Evolutionary conservation across 257 asterid genomes (phyloP).

Genomic region (Anisodus tanguticus): DNA sequence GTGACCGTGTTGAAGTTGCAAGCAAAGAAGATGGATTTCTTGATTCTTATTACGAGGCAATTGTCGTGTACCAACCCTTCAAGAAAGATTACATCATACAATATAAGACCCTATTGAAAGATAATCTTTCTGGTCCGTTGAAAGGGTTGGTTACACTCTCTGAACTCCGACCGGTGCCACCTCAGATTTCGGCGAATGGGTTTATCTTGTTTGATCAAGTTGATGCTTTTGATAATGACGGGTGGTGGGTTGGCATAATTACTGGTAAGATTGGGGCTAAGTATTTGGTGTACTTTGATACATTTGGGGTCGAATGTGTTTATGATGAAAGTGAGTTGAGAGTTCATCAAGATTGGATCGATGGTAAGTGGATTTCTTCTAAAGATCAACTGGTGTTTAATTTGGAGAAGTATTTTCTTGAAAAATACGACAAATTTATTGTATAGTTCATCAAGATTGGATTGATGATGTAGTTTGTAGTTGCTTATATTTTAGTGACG

Average conservation of each 20-base stretch:
- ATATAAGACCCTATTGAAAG: background rate
- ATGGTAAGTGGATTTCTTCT: too few species aligned
- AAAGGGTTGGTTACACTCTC: constrained; percentile 31
- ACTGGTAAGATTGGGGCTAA: background rate
- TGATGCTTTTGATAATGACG: constrained; percentile 48
- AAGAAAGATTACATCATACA: too few species aligned
- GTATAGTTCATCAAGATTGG: too few species aligned
- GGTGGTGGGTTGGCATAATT: constrained; percentile 55
- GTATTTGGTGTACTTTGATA: background rate
- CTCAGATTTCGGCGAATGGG: background rate
- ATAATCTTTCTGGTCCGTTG: constrained; percentile 37
- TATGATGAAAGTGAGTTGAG: background rate
- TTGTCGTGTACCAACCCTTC: background rate
- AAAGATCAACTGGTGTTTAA: too few species aligned
- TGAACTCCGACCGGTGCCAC: constrained; percentile 44
- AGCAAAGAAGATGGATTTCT: constrained; percentile 36
- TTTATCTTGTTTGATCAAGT: constrained; percentile 34
- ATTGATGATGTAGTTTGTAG: too few species aligned
- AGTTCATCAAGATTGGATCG: too few species aligned
- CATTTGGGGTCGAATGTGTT: background rate
- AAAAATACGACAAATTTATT: too few species aligned
- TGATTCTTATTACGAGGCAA: constrained; percentile 38
- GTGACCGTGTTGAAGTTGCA: constrained; percentile 31
- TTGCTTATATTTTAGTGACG: too few species aligned
- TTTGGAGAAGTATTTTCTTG: too few species aligned